Conservation (phyloP, 805 yeast species). For the Candida succiphila region DNA sequence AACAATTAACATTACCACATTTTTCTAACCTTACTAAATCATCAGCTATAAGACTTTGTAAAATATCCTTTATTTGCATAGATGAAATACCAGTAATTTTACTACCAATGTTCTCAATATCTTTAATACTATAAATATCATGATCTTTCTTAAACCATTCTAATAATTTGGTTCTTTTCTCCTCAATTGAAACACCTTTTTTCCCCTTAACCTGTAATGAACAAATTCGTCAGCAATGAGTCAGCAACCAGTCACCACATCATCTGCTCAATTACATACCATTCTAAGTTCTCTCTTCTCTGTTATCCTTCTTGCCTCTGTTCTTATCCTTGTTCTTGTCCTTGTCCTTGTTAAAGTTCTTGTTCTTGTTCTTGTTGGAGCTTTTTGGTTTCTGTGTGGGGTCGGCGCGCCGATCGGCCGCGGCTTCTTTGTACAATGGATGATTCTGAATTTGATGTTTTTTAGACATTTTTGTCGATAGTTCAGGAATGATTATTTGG, state of each 20-base stretch:
- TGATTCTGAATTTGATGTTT: constrained; percentile 6
- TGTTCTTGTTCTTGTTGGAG: too few species aligned
- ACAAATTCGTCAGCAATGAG: too few species aligned
- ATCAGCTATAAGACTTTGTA: constrained; percentile 39
- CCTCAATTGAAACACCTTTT: constrained; percentile 24
- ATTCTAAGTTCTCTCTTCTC: too few species aligned
- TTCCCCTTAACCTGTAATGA: too few species aligned
- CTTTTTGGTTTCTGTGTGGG: too few species aligned
- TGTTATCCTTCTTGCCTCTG: too few species aligned
- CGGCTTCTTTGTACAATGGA: too few species aligned
- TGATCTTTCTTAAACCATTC: constrained; percentile 30
- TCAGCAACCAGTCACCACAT: too few species aligned
- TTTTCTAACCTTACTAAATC: constrained; percentile 38
- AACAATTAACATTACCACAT: constrained; percentile 43
- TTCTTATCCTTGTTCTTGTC: too few species aligned
- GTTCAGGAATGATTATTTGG: constrained; percentile 7
- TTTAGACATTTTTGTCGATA: constrained; percentile 14
- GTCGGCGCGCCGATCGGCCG: too few species aligned
- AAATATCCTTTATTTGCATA: constrained; percentile 43
- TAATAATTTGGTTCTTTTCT: constrained; percentile 26
- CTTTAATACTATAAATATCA: constrained; percentile 37
- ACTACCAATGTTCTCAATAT: constrained; percentile 36
- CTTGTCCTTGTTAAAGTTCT: too few species aligned
- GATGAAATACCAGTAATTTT: constrained; percentile 39
- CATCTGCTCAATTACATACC: too few species aligned